phyloP scores from a whole-genome alignment of 352 stramenopile genomes.

The Thalassiosira allenii region DNA sequence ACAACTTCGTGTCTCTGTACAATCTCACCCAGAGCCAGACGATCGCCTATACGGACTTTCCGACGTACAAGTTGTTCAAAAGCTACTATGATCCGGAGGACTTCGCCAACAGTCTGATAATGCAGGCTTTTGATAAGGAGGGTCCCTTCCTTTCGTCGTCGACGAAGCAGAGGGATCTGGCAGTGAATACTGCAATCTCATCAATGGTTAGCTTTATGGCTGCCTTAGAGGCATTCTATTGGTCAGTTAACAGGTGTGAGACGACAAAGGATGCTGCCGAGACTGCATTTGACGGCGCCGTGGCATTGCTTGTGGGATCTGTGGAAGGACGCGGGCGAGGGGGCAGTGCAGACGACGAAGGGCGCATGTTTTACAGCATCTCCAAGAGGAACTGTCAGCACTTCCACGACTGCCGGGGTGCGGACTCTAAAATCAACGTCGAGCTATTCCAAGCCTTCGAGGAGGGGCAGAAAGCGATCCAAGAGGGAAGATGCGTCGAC shows the following conservation, averaged over 20 bases:
- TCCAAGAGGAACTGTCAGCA: conserved; percentile 72
- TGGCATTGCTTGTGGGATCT: conserved; percentile 78
- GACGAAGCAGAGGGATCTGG: conserved; percentile 45
- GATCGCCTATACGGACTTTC: conserved; percentile 38
- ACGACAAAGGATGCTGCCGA: conserved; percentile 11
- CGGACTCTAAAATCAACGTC: conserved; percentile 64
- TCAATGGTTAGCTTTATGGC: conserved; percentile 70
- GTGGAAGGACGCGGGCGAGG: conserved; percentile 64
- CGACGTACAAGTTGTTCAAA: conserved; percentile 52
- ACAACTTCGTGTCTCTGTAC: conserved; percentile 61
- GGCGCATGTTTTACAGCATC: conserved; percentile 74
- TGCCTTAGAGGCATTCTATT: conserved; percentile 60
- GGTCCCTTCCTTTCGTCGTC: conserved; percentile 48
- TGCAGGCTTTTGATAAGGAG: conserved; percentile 44
- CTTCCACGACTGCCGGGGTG: conserved; percentile 66
- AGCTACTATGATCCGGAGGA: conserved; percentile 44
- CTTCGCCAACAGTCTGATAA: conserved; percentile 66
- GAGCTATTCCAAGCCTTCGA: conserved; percentile 59
- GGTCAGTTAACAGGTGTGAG: conserved; percentile 52
- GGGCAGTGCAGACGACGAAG: conserved; percentile 53
- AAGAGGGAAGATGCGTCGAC: conserved; percentile 57
- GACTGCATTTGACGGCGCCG: conserved; percentile 72
- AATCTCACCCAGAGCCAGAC: conserved; percentile 62
- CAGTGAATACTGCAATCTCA: conserved; percentile 65
- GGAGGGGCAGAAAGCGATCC: conserved; percentile 54